These are phyloP conservation scores for Backusella liffmaniae DNA, from an alignment of 192 early-diverging fungal genomes.

Conservation along the genomic window DNA sequence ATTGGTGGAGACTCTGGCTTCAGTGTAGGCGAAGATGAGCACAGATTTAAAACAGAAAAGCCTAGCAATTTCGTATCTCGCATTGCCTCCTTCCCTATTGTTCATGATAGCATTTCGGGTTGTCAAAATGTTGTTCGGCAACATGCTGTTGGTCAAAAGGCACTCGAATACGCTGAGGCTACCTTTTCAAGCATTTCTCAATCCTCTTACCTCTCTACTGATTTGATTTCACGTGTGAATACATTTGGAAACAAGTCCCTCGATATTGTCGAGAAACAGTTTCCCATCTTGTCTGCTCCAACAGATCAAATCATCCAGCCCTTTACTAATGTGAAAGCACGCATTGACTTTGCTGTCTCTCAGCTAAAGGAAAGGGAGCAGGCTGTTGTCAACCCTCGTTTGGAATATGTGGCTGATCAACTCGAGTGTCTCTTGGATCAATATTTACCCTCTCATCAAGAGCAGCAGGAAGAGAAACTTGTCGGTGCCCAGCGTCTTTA, in stretches of 20 bases:
- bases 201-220: not conserved
- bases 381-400: not conserved
- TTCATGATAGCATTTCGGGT: constrained; percentile 19
- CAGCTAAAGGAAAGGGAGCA: not conserved
- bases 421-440: constrained; percentile 6
- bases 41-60: not conserved
- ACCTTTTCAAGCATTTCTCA: constrained; percentile 3
- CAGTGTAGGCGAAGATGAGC: constrained; percentile 3
- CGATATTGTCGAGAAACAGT: constrained; percentile 17
- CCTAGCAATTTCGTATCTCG: constrained; percentile 16
- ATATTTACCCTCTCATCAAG: not conserved
- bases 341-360: not conserved
- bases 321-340: not conserved
- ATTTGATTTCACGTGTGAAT: constrained; percentile 18
- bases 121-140: constrained; percentile 17
- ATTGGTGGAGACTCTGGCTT: constrained; percentile 14
- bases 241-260: constrained; percentile 16
- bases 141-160: constrained; percentile 12
- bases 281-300: constrained; percentile 18
- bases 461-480: not conserved
- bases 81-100: constrained; percentile 16
- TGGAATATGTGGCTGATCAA: not conserved
- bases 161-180: constrained; percentile 19
- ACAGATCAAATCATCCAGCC: constrained; percentile 14
- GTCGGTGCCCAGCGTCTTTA: not conserved